A percentile compares a stretch with the other conserved stretches of the same genome.
phyloP scores from a whole-genome alignment of 345 rosid genomes.

The Salix arbutifolia region DNA sequence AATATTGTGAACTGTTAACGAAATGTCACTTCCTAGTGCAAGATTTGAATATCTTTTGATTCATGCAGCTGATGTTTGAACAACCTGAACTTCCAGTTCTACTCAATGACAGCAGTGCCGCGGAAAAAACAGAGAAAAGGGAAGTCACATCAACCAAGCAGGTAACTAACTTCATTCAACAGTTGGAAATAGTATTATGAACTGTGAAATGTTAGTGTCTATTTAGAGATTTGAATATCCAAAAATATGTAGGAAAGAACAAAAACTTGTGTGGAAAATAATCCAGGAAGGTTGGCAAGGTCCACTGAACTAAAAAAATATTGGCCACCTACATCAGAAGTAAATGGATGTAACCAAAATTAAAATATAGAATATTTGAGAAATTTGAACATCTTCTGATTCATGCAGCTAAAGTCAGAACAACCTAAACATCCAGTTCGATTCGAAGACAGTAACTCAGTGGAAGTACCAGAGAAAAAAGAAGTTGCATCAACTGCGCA shows the following conservation, averaged over 20 bases:
- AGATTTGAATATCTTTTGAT: background rate
- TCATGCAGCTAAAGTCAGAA: slow-evolving; percentile 2
- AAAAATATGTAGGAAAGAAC: background rate
- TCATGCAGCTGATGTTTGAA: slow-evolving; percentile 5
- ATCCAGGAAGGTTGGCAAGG: background rate
- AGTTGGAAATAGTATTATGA: background rate
- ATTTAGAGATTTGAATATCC: background rate
- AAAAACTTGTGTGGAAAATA: background rate
- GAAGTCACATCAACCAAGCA: slow-evolving; percentile 1
- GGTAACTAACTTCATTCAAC: slow-evolving; percentile 8
- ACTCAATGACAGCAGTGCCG: background rate
- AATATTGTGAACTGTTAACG: background rate
- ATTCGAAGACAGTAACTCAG: background rate
- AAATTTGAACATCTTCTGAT: background rate
- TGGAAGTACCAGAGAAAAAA: slow-evolving; percentile 13
- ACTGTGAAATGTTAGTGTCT: background rate
- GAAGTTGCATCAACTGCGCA: background rate
- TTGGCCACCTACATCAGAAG: too few relatives aligned
- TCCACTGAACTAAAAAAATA: background rate
- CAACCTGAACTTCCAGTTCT: background rate
- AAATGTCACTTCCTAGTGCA: background rate
- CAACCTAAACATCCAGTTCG: background rate
- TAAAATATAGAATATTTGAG: background rate
- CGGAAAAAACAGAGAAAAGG: slow-evolving; percentile 14
- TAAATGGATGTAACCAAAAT: too few relatives aligned